Percentiles rank a stretch among this genome's conserved stretches.
Conservation (phyloP, 2,329 filamentous ascomycete species). For the Trichoderma breve region DNA sequence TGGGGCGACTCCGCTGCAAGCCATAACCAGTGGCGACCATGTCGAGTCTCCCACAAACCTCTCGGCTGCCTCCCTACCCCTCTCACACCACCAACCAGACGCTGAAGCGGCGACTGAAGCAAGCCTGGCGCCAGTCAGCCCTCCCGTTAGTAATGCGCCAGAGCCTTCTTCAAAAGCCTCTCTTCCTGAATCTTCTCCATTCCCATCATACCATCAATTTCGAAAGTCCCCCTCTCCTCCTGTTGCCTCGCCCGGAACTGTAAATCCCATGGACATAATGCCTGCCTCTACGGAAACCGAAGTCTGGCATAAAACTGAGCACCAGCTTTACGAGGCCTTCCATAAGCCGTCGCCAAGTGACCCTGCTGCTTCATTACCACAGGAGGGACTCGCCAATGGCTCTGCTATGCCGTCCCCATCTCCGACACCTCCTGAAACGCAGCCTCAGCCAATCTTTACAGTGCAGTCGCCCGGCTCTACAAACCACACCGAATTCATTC, state of each 20-base stretch:
- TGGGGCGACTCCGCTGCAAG: conserved; percentile 18
- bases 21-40: conserved; percentile 14
- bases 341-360: conserved; percentile 27
- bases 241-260: conserved; percentile 44
- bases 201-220: conserved; percentile 25
- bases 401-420: conserved; percentile 26
- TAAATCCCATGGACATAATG: conserved; percentile 56
- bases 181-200: conserved; percentile 29
- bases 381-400: conserved; percentile 1
- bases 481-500: conserved; percentile 24
- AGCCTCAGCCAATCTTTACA: conserved; percentile 26
- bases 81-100: conserved; percentile 21
- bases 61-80: conserved; percentile 8
- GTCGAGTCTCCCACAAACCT: conserved; percentile 21
- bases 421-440: conserved; percentile 23
- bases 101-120: not conserved
- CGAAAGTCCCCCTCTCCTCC: conserved; percentile 33
- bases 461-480: conserved; percentile 30
- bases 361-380: not conserved
- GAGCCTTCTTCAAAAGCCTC: conserved; percentile 27
- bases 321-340: conserved; percentile 34
- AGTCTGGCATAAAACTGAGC: conserved; percentile 38
- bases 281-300: conserved; percentile 41
- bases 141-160: conserved; percentile 6
- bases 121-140: conserved; percentile 10